These are phyloP conservation scores for Penicillium bovifimosum DNA, from an alignment of 495 filamentous ascomycete genomes.

Conservation along the genomic window DNA sequence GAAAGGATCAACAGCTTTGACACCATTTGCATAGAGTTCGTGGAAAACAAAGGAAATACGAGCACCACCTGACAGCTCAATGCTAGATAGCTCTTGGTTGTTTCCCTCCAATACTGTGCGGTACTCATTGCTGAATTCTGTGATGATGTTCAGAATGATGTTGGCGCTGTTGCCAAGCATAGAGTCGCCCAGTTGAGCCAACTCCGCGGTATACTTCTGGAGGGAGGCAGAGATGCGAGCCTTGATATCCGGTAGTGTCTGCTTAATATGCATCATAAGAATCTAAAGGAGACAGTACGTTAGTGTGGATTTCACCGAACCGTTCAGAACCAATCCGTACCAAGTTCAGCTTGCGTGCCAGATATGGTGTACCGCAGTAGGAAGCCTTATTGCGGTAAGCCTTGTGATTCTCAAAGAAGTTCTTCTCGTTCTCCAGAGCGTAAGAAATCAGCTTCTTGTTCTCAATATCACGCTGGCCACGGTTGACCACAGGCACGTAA, in stretches of 20 bases:
- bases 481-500: constrained; percentile 98
- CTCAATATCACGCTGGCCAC: constrained; percentile 98
- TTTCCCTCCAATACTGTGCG: constrained; percentile 93
- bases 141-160: constrained; percentile 96
- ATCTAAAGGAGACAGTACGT: constrained; percentile 51
- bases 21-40: constrained; percentile 94
- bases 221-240: constrained; percentile 86
- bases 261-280: constrained; percentile 99
- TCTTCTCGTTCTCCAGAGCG: constrained; percentile 90
- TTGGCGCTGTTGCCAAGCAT: constrained; percentile 95
- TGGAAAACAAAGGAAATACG: constrained; percentile 99
- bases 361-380: constrained; percentile 96
- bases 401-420: constrained; percentile 98
- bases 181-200: constrained; percentile 80
- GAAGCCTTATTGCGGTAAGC: constrained; percentile 97
- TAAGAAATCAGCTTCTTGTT: constrained; percentile 91
- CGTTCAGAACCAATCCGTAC: constrained; percentile 33
- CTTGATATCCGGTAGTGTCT: constrained; percentile 98
- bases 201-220: constrained; percentile 83
- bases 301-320: not conserved
- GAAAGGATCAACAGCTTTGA: constrained; percentile 97
- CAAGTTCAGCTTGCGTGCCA: constrained; percentile 94
- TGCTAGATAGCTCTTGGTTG: constrained; percentile 89
- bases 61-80: constrained; percentile 92
- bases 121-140: constrained; percentile 97